Percentiles rank a stretch among this genome's conserved stretches.
Conservation (phyloP, 1,284 basidiomycete genomes). For the Phellopilus nigrolimitatus region DNA sequence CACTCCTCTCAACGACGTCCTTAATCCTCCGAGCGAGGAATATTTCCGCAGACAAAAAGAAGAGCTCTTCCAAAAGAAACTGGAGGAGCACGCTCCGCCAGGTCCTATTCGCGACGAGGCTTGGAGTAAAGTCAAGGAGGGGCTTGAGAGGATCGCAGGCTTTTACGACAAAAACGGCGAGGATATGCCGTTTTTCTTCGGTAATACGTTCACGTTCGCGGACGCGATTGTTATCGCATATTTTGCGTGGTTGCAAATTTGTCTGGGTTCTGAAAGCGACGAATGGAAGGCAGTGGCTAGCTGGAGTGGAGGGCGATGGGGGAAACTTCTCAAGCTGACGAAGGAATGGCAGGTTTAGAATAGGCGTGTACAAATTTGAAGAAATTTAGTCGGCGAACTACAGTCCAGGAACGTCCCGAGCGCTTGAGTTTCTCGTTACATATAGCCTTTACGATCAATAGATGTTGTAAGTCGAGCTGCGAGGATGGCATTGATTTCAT, state of each 20-base stretch:
- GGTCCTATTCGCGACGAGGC: slow-evolving; percentile 28
- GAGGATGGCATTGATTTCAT: no score
- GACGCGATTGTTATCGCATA: slow-evolving; percentile 33
- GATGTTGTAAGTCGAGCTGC: no score
- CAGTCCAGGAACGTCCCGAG: no score
- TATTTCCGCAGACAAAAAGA: slow-evolving; percentile 38
- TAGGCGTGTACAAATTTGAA: no score
- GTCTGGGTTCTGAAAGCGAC: slow-evolving; percentile 31
- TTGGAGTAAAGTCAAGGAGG: slow-evolving; percentile 33
- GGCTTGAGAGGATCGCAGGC: slow-evolving; percentile 27
- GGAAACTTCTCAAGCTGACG: slow-evolving; percentile 30
- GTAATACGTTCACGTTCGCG: slow-evolving; percentile 31
- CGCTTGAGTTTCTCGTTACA: no score
- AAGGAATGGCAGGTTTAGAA: slow-evolving; percentile 31
- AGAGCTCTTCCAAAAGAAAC: slow-evolving; percentile 29
- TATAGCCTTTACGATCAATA: no score
- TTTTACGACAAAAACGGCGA: slow-evolving; percentile 31
- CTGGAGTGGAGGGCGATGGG: slow-evolving; percentile 39
- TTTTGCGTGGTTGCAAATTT: slow-evolving; percentile 30
- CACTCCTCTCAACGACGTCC: not conserved
- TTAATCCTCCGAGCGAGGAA: slow-evolving; percentile 29
- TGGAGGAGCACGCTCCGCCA: slow-evolving; percentile 32
- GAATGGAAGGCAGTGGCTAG: slow-evolving; percentile 35
- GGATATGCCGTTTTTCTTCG: slow-evolving; percentile 27
- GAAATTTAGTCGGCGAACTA: no score